phyloP scores from a whole-genome alignment of 2,329 filamentous ascomycete species.

The Fusarium sp. region DNA sequence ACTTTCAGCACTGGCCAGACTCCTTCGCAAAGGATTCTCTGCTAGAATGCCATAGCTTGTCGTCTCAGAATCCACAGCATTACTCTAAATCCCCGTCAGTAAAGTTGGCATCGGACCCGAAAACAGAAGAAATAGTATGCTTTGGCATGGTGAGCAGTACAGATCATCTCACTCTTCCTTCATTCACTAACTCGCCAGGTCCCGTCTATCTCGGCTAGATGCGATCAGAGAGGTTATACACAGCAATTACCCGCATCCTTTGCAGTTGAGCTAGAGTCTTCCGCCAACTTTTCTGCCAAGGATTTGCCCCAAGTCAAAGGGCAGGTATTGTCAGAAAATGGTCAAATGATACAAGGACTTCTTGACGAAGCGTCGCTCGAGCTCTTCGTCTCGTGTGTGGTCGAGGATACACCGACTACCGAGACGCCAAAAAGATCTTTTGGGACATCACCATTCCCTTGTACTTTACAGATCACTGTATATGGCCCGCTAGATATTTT shows the following conservation, averaged over 20 bases:
- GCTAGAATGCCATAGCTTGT: no score
- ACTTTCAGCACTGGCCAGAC: background rate
- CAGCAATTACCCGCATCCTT: background rate
- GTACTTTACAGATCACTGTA: slow-evolving; percentile 44
- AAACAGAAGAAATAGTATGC: background rate
- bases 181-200: slow-evolving; percentile 1
- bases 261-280: slow-evolving; percentile 7
- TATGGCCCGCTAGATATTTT: slow-evolving; percentile 50
- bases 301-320: background rate
- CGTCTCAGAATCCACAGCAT: background rate
- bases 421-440: background rate
- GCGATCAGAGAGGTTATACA: background rate
- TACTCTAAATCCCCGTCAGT: background rate
- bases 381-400: slow-evolving; percentile 1
- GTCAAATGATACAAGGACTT: slow-evolving; percentile 33
- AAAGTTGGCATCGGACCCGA: background rate
- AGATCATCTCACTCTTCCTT: fast-evolving
- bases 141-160: slow-evolving; percentile 25
- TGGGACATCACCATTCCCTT: background rate
- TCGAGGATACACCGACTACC: background rate
- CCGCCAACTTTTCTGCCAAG: slow-evolving; percentile 1
- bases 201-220: slow-evolving; percentile 4
- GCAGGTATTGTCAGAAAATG: background rate
- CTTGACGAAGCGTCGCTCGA: slow-evolving; percentile 21
- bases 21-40: background rate